Conservation (phyloP, 2,329 filamentous ascomycete genomes). For the Penicillium sp. region DNA sequence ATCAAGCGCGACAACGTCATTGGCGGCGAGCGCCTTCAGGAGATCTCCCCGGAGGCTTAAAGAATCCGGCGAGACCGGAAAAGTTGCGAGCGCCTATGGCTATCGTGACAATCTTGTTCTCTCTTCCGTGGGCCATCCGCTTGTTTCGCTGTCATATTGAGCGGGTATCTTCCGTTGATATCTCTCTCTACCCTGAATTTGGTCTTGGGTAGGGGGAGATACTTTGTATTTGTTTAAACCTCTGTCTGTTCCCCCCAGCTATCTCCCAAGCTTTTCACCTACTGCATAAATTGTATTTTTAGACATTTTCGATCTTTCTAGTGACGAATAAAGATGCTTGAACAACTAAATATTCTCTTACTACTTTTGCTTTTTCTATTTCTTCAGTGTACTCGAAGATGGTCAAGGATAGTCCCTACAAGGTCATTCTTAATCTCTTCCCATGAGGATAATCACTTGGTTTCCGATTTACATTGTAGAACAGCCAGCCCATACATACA, state of each 20-base stretch:
- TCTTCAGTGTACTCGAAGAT: too few relatives aligned
- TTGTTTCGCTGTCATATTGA: conserved; percentile 14
- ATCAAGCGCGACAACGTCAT: conserved; percentile 46
- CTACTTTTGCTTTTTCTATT: too few relatives aligned
- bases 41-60: conserved; percentile 30
- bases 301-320: conserved; percentile 29
- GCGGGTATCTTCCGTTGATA: conserved; percentile 24
- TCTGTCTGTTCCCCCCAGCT: conserved; percentile 20
- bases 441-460: background rate
- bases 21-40: conserved; percentile 33
- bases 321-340: conserved; percentile 20
- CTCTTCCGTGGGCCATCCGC: conserved; percentile 3
- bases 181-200: conserved; percentile 21
- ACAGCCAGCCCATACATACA: conserved; percentile 24
- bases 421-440: background rate
- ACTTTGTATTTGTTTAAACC: conserved; percentile 22
- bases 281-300: conserved; percentile 40
- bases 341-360: background rate
- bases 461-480: conserved; percentile 16
- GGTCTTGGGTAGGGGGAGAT: conserved; percentile 22
- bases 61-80: conserved; percentile 34
- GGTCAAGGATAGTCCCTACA: too few relatives aligned
- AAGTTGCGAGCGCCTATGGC: conserved; percentile 19
- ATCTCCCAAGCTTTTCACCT: conserved; percentile 15
- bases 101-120: conserved; percentile 11